Conservation (phyloP, 495 filamentous ascomycete genomes). For the Achaetomiella virescens region DNA sequence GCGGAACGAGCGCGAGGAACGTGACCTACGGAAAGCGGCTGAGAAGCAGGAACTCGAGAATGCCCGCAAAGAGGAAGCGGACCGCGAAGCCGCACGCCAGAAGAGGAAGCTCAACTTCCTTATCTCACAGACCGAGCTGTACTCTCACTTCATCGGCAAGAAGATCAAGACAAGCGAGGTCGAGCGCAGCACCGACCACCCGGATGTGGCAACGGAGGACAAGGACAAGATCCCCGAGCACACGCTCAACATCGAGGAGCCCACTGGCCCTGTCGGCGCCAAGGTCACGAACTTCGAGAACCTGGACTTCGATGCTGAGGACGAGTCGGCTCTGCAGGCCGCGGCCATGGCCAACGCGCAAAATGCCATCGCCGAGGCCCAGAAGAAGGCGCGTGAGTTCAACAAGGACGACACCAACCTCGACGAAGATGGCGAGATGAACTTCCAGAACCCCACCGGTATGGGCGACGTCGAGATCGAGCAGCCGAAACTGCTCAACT, state of each 20-base stretch:
- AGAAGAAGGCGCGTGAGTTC: constrained; percentile 88
- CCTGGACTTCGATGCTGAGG: constrained; percentile 91
- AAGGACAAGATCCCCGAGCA: constrained; percentile 39
- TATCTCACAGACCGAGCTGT: constrained; percentile 96
- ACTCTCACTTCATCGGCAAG: constrained; percentile 98
- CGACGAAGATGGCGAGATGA: constrained; percentile 90
- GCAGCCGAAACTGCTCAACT: constrained; percentile 89
- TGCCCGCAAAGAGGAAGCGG: constrained; percentile 91
- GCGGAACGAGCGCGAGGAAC: constrained; percentile 94
- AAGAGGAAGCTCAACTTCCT: constrained; percentile 99
- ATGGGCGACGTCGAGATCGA: constrained; percentile 89
- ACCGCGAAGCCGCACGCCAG: constrained; percentile 93
- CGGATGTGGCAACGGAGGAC: constrained; percentile 50
- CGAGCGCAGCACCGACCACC: constrained; percentile 77
- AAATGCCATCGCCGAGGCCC: constrained; percentile 89
- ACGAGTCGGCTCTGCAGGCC: constrained; percentile 71
- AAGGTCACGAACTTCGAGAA: constrained; percentile 92
- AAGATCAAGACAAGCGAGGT: constrained; percentile 97
- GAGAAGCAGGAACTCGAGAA: constrained; percentile 96
- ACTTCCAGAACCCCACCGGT: constrained; percentile 97
- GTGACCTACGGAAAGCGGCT: constrained; percentile 85
- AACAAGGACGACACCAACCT: constrained; percentile 60
- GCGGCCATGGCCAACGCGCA: constrained; percentile 95
- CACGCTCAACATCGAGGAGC: constrained; percentile 52
- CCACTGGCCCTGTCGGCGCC: constrained; percentile 47